These are phyloP conservation scores for Solanum lycopersicoides DNA, from an alignment of 257 asterid genomes.

Conservation along the genomic window DNA sequence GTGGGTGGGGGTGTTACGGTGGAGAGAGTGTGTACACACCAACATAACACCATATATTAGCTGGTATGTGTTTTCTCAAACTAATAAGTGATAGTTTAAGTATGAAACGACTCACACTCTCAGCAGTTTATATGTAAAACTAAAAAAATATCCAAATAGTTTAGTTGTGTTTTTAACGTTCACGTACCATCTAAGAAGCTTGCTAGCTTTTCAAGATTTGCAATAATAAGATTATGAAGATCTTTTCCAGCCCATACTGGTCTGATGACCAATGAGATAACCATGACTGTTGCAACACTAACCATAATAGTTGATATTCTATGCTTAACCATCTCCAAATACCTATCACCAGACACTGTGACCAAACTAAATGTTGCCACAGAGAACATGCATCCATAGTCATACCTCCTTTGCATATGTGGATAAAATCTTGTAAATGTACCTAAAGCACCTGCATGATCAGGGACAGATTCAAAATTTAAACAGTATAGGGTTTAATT, in stretches of 20 bases:
- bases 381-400: slow-evolving; percentile 59
- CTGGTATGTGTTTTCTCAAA: no score
- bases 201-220: slow-evolving; percentile 47
- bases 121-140: no score
- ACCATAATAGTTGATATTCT: slow-evolving; percentile 50
- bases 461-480: not conserved
- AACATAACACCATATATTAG: no score
- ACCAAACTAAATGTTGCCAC: slow-evolving; percentile 65
- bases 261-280: slow-evolving; percentile 34
- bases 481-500: accelerated
- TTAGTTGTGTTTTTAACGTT: no score
- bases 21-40: not conserved
- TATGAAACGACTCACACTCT: no score
- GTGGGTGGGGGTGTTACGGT: no score
- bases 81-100: no score
- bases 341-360: slow-evolving; percentile 63
- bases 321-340: slow-evolving; percentile 41
- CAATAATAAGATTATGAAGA: slow-evolving; percentile 36
- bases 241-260: slow-evolving; percentile 94
- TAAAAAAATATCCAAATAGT: no score
- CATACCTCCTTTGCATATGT: slow-evolving; percentile 45
- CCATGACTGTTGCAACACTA: slow-evolving; percentile 48
- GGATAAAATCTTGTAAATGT: slow-evolving; percentile 67
- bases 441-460: slow-evolving; percentile 31
- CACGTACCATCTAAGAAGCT: slow-evolving; percentile 40